Evolutionary conservation across 2,329 filamentous ascomycete genomes (phyloP).

Genomic region (Penicillium sp.): DNA sequence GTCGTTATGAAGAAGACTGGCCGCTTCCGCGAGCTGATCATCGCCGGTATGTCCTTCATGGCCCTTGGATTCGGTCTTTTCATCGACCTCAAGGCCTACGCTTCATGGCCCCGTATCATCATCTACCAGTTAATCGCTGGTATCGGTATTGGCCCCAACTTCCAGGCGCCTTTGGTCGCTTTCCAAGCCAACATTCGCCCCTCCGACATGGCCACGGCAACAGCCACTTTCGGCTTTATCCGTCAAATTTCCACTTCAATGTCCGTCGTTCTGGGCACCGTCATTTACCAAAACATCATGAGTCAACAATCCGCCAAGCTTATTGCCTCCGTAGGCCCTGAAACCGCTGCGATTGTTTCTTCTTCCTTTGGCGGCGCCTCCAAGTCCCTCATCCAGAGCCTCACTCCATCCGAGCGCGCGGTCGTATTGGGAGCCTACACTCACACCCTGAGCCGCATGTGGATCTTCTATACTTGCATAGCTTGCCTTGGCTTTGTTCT

Average conservation of each 20-base stretch:
- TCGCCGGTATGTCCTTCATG: constrained; percentile 57
- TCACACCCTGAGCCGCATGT: constrained; percentile 47
- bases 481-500: constrained; percentile 38
- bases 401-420: constrained; percentile 33
- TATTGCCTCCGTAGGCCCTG: constrained; percentile 27
- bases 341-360: constrained; percentile 26
- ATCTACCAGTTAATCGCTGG: constrained; percentile 60
- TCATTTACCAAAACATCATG: constrained; percentile 46
- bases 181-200: constrained; percentile 62
- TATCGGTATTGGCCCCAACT: constrained; percentile 61
- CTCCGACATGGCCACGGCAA: constrained; percentile 62
- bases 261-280: constrained; percentile 58
- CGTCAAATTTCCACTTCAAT: constrained; percentile 58
- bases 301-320: constrained; percentile 31
- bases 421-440: constrained; percentile 45
- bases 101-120: constrained; percentile 50
- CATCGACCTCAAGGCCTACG: constrained; percentile 56
- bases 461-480: constrained; percentile 50
- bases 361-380: constrained; percentile 38
- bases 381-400: constrained; percentile 32
- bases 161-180: constrained; percentile 62
- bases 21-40: constrained; percentile 62
- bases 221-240: constrained; percentile 60
- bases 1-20: constrained; percentile 73
- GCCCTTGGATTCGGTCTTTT: constrained; percentile 66